Evolutionary conservation across 2,329 filamentous ascomycete species (phyloP), one percentile per base, ranked within the genome.

Genomic region (Sporothrix variecibatus): DNA sequence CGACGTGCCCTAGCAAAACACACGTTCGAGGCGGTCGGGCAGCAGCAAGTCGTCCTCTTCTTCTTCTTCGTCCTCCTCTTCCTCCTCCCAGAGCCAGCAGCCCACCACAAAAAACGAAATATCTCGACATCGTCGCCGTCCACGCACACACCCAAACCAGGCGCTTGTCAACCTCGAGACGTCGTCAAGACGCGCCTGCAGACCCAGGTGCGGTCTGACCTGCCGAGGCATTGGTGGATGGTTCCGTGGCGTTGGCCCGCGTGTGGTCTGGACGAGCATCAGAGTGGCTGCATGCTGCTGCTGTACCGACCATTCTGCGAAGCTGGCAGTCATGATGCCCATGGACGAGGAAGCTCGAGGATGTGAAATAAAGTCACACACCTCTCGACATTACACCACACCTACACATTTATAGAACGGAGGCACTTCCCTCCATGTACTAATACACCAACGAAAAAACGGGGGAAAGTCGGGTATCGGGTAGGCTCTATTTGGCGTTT

Each of bases 201-300:
- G n/a, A n/a, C n/a, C n/a, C n/a, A n/a, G n/a, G n/a, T n/a, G n/a
- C n/a, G n/a, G n/a, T n/a, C n/a, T n/a, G n/a, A n/a, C n/a, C n/a
- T n/a, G n/a, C 92, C 6, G 96, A 99, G 83, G 96, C 0, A 78
- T 98, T 20, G 89, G 88, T 2, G 97, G 96, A 1, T 97, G 94
- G 91, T 99, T 99, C 83, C 90, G 96, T 74, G 96, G 96, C 34
- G 95, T 99, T 1, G 95, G 95, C 0, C 96, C 96, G 1, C 90
- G 96, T 72, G 92, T 92, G 74, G 94, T 98, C 17, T 99, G 96
- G 96, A 99, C 96, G 28, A 97, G 95, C 80, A 94, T 98, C 96
- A 99, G 85, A 97, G 93, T 80, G 93, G 95, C 58, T 97, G 94
- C 77, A 98, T 98, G 95, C 86, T 98, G 81, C 95, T 98, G 78